Conservation (phyloP, 169 alveolate genomes). For the Cryptosporidium canis region DNA sequence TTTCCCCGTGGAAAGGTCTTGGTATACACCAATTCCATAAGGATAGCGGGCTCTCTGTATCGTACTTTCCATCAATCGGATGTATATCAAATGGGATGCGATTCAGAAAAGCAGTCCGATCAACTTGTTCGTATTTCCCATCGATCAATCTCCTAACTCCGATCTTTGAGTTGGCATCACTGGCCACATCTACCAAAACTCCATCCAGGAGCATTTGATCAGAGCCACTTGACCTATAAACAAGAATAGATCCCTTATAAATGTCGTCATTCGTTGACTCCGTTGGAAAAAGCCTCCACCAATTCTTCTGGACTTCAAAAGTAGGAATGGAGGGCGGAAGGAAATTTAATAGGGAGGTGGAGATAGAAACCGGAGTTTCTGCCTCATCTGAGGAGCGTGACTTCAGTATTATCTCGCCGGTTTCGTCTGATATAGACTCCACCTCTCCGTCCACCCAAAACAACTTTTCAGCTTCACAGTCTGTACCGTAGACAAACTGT, state of each 20-base stretch:
- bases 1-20: constrained; percentile 47
- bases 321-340: constrained; percentile 66
- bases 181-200: not conserved
- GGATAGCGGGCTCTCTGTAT: constrained; percentile 26
- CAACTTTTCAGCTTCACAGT: not conserved
- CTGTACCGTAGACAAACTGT: constrained; percentile 5
- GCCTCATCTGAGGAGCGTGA: not conserved
- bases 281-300: constrained; percentile 59
- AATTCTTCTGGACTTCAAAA: constrained; percentile 2
- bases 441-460: constrained; percentile 38
- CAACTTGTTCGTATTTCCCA: not conserved
- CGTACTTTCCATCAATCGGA: constrained; percentile 35
- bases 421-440: constrained; percentile 10
- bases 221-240: not conserved
- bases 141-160: constrained; percentile 11
- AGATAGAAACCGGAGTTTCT: not conserved
- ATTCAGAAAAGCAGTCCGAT: not conserved
- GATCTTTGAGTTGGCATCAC: not conserved
- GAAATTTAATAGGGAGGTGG: constrained; percentile 13
- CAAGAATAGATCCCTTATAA: constrained; percentile 39
- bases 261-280: constrained; percentile 2
- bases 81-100: constrained; percentile 46
- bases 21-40: constrained; percentile 72
- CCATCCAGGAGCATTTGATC: not conserved
- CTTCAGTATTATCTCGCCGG: constrained; percentile 31